Evolutionary conservation across 163 green algal species (phyloP).

Genomic region (Coccomyxa subellipsoidea): DNA sequence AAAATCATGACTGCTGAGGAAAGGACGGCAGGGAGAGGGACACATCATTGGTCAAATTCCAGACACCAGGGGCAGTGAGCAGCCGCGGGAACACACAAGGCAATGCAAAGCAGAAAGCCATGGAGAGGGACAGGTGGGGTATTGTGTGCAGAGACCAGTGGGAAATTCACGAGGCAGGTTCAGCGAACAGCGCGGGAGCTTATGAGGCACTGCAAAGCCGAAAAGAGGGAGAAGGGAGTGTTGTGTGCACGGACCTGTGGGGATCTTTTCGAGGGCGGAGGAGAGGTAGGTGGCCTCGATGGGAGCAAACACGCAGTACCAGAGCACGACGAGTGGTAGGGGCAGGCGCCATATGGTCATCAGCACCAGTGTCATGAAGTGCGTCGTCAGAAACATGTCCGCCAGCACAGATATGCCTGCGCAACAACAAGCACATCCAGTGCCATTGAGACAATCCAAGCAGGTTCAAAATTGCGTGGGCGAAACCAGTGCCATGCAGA

Average conservation of each 20-base stretch:
- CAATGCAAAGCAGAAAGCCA: too few species aligned
- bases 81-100: too few species aligned
- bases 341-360: constrained; percentile 39
- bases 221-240: background rate
- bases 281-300: constrained; percentile 34
- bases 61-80: too few species aligned
- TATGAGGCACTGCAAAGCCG: background rate
- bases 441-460: too few species aligned
- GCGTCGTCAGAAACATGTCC: constrained; percentile 57
- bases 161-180: too few species aligned
- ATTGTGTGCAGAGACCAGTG: too few species aligned
- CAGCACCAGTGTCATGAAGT: constrained; percentile 50
- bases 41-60: too few species aligned
- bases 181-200: background rate
- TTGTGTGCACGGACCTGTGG: constrained; percentile 8
- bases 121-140: too few species aligned
- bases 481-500: too few species aligned
- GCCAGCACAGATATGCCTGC: constrained; percentile 55
- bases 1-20: too few species aligned
- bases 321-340: constrained; percentile 29
- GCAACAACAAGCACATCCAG: background rate
- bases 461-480: too few species aligned
- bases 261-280: constrained; percentile 28
- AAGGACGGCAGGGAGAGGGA: too few species aligned
- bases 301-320: constrained; percentile 34